A percentile compares a stretch with the other conserved stretches of the same genome.
Conservation (phyloP, 2,329 filamentous ascomycete species). For the Pseudogymnoascus sp. region DNA sequence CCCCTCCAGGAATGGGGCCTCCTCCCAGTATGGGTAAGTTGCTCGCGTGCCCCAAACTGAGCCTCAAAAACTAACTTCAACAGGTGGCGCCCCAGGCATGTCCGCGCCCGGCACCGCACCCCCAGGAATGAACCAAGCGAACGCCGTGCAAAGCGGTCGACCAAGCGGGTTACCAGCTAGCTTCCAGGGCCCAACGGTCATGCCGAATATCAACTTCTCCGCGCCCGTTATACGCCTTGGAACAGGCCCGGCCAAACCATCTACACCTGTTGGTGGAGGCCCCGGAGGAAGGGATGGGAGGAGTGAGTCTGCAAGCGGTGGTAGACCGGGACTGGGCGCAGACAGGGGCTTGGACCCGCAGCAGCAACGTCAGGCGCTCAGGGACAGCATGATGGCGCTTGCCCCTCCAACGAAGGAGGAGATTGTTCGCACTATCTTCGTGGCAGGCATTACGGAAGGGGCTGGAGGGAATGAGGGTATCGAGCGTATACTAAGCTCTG, state of each 20-base stretch:
- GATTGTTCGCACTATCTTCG: constrained; percentile 82
- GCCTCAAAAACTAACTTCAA: constrained; percentile 17
- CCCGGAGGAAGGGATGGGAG: constrained; percentile 42
- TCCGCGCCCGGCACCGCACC: constrained; percentile 74
- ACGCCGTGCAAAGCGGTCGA: constrained; percentile 68
- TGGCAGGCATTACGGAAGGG: constrained; percentile 78
- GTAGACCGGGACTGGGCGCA: constrained; percentile 33
- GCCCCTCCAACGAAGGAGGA: constrained; percentile 84
- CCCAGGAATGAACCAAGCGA: constrained; percentile 71
- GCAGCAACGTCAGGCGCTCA: constrained; percentile 57
- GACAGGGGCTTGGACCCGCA: constrained; percentile 59
- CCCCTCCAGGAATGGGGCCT: constrained; percentile 64
- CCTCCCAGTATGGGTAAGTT: constrained; percentile 76
- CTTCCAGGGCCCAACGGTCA: constrained; percentile 84
- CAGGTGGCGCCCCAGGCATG: constrained; percentile 75
- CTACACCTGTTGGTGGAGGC: constrained; percentile 32
- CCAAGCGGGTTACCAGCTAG: constrained; percentile 72
- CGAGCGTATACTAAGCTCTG: constrained; percentile 70
- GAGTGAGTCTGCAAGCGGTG: constrained; percentile 33
- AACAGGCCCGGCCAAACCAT: constrained; percentile 63
- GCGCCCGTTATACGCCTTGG: constrained; percentile 93
- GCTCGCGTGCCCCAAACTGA: constrained; percentile 13
- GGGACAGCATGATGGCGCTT: constrained; percentile 65
- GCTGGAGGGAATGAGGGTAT: constrained; percentile 70
- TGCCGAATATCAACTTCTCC: constrained; percentile 97